phyloP scores from a whole-genome alignment of 78 protist species.

The Dictyostelium intermedium region DNA sequence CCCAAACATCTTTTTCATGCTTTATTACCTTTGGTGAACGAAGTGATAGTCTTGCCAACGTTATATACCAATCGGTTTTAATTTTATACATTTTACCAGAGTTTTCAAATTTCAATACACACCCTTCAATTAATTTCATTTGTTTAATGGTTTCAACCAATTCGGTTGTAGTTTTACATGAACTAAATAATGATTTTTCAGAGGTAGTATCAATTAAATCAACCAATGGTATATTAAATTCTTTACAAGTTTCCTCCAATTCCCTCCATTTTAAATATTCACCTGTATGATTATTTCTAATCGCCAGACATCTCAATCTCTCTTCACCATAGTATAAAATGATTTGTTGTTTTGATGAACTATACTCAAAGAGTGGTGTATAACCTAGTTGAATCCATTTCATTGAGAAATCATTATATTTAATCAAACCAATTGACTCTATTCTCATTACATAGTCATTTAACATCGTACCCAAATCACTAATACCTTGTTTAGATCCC shows the following conservation, averaged over 20 bases:
- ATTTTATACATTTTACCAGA: conserved; percentile 56
- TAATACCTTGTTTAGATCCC: conserved; percentile 65
- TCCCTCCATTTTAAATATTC: background rate
- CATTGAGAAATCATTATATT: conserved; percentile 36
- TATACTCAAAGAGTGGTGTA: conserved; percentile 59
- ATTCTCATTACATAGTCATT: background rate
- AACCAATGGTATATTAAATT: conserved; percentile 6
- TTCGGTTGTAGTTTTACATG: background rate
- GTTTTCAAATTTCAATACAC: conserved; percentile 14
- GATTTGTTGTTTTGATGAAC: conserved; percentile 25
- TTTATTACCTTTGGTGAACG: background rate
- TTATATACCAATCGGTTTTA: conserved; percentile 33
- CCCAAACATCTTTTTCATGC: conserved; percentile 58
- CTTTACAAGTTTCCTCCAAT: background rate
- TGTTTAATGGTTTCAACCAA: background rate
- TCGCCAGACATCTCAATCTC: background rate
- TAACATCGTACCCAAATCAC: conserved; percentile 11
- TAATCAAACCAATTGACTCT: background rate
- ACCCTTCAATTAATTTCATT: conserved; percentile 40
- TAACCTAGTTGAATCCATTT: conserved; percentile 28
- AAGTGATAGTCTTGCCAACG: background rate
- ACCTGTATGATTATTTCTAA: conserved; percentile 49
- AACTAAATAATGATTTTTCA: background rate
- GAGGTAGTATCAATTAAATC: background rate
- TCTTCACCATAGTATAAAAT: conserved; percentile 20